Percentiles rank a stretch among this genome's conserved stretches.
Evolutionary conservation across 331 rosid genomes (phyloP).

Genomic region (Erythrophleum ivorense): DNA sequence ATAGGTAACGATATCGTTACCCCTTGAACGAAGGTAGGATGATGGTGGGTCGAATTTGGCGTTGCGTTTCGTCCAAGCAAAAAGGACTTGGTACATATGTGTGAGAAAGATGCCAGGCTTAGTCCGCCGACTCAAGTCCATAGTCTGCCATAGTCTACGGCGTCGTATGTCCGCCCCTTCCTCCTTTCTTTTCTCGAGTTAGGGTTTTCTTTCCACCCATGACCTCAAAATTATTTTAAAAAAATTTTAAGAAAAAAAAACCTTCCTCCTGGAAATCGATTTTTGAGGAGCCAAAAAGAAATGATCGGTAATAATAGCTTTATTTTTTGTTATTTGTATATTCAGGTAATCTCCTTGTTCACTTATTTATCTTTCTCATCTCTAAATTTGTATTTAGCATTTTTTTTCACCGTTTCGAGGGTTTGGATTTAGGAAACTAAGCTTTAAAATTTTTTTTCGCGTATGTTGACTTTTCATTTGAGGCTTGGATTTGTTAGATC

Average conservation of each 20-base stretch:
- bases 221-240: neutral
- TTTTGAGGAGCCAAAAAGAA: neutral
- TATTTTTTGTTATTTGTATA: slow-evolving; percentile 12
- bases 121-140: slow-evolving; percentile 43
- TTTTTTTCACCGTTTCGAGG: neutral
- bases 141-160: slow-evolving; percentile 36
- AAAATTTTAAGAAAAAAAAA: neutral
- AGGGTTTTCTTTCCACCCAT: slow-evolving; percentile 25
- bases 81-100: neutral
- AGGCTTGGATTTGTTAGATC: slow-evolving; percentile 50
- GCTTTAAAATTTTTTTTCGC: neutral
- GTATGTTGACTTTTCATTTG: slow-evolving; percentile 22
- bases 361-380: neutral
- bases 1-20: neutral
- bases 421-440: neutral
- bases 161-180: neutral
- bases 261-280: neutral
- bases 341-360: slow-evolving; percentile 32
- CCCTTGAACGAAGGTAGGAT: neutral
- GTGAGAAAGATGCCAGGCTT: neutral
- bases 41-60: neutral
- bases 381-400: neutral
- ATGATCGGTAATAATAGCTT: slow-evolving; percentile 9
- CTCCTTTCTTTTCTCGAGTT: neutral
- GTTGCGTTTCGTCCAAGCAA: slow-evolving; percentile 52